Conservation (phyloP, 257 asterid genomes). For the Haberlea rhodopensis region DNA sequence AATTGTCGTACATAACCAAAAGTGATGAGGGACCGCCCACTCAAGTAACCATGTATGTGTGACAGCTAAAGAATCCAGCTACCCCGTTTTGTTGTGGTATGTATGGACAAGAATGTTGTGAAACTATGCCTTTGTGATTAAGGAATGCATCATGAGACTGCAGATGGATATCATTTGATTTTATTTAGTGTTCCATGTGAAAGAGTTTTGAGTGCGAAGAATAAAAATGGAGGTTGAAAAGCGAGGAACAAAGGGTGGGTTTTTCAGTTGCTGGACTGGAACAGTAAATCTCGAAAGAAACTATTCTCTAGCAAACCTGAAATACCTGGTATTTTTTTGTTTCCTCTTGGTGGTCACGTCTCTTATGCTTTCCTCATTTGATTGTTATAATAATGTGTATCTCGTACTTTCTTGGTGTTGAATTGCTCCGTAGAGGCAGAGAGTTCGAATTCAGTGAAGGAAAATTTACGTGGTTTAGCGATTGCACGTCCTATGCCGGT, state of each 20-base stretch:
- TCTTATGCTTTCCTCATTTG: conserved; percentile 13
- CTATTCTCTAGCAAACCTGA: background rate
- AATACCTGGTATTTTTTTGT: background rate
- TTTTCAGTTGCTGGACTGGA: conserved; percentile 45
- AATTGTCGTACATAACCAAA: too few relatives aligned
- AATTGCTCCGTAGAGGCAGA: conserved; percentile 42
- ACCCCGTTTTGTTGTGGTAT: too few relatives aligned
- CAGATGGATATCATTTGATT: conserved; percentile 41
- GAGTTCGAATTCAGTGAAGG: conserved; percentile 61
- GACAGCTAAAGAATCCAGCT: too few relatives aligned
- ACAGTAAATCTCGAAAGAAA: background rate
- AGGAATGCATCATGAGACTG: conserved; percentile 22
- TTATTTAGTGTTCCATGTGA: conserved; percentile 23
- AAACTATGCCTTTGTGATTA: too few relatives aligned
- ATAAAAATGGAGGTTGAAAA: conserved; percentile 80
- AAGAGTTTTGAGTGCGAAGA: conserved; percentile 21
- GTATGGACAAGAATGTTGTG: too few relatives aligned
- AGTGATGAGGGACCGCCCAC: too few relatives aligned
- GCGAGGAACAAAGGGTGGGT: conserved; percentile 73
- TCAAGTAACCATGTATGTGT: too few relatives aligned
- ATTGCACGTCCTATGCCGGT: conserved; percentile 40
- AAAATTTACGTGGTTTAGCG: conserved; percentile 43
- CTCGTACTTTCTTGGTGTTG: conserved; percentile 14
- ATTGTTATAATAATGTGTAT: background rate
- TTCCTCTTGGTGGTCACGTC: background rate